phyloP scores from a whole-genome alignment of 257 asterid genomes.

The Solanum gracilifrons region DNA sequence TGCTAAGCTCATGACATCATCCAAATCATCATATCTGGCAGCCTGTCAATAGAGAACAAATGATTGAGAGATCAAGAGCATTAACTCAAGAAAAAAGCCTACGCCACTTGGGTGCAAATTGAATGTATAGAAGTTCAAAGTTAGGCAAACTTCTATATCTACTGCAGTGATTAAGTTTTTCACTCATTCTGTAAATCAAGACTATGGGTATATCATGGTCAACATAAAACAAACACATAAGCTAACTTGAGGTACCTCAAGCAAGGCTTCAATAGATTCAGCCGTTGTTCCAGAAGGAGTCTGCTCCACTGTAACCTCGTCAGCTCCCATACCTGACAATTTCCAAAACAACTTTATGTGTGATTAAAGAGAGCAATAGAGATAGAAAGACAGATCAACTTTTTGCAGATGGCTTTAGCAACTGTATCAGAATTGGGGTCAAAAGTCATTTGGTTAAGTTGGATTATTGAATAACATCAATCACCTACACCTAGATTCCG shows the following conservation, averaged over 20 bases:
- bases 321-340: slow-evolving; percentile 28
- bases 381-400: neutral
- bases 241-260: slow-evolving; percentile 28
- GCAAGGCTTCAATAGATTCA: slow-evolving; percentile 32
- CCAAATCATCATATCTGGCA: slow-evolving; percentile 72
- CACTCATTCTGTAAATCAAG: neutral
- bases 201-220: neutral
- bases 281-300: slow-evolving; percentile 16
- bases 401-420: neutral
- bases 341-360: neutral
- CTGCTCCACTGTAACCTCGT: slow-evolving; percentile 13
- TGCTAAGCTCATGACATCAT: slow-evolving; percentile 45
- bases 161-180: neutral
- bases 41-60: slow-evolving; percentile 33
- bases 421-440: neutral
- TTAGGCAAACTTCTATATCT: neutral
- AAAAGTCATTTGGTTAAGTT: neutral
- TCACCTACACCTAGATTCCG: neutral
- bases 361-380: neutral
- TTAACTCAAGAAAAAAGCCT: neutral
- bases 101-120: neutral
- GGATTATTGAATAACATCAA: neutral
- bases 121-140: neutral
- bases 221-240: neutral
- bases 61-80: neutral